Evolutionary conservation across 306 rosid genomes (phyloP).

Genomic region (Medicago ruthenica): DNA sequence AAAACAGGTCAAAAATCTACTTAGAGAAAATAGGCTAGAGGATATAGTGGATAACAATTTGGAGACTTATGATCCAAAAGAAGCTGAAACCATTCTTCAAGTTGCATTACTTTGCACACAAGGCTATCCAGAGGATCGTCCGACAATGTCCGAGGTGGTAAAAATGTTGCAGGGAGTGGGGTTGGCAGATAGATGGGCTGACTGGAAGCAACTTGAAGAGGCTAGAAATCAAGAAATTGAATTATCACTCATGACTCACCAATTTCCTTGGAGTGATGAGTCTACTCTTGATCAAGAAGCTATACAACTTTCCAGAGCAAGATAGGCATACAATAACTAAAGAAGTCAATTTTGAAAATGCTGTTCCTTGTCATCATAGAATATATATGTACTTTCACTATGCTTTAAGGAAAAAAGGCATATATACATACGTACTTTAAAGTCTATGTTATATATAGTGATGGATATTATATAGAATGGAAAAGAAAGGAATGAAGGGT

Average conservation of each 20-base stretch:
- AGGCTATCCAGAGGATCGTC: slow-evolving; percentile 72
- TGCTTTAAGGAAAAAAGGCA: slow-evolving; percentile 8
- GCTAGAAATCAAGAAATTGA: slow-evolving; percentile 63
- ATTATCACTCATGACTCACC: slow-evolving; percentile 58
- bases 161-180: slow-evolving; percentile 70
- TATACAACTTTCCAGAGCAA: slow-evolving; percentile 79
- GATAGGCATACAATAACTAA: slow-evolving; percentile 45
- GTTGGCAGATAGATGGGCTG: slow-evolving; percentile 81
- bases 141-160: slow-evolving; percentile 75
- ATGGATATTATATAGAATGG: background rate
- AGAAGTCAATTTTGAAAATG: slow-evolving; percentile 46
- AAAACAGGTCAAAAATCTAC: slow-evolving; percentile 77
- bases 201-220: slow-evolving; percentile 78
- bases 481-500: slow-evolving; percentile 32
- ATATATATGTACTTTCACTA: slow-evolving; percentile 29
- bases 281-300: slow-evolving; percentile 85
- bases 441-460: slow-evolving; percentile 32
- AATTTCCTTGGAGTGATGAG: slow-evolving; percentile 82
- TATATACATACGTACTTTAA: background rate
- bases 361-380: slow-evolving; percentile 27
- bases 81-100: slow-evolving; percentile 70
- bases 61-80: slow-evolving; percentile 62
- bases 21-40: slow-evolving; percentile 74
- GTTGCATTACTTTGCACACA: slow-evolving; percentile 91
- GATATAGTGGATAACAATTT: slow-evolving; percentile 78